Base-by-base conservation (phyloP, 108 stramenopile genomes). In the Schizochytrium sp. region DNA sequence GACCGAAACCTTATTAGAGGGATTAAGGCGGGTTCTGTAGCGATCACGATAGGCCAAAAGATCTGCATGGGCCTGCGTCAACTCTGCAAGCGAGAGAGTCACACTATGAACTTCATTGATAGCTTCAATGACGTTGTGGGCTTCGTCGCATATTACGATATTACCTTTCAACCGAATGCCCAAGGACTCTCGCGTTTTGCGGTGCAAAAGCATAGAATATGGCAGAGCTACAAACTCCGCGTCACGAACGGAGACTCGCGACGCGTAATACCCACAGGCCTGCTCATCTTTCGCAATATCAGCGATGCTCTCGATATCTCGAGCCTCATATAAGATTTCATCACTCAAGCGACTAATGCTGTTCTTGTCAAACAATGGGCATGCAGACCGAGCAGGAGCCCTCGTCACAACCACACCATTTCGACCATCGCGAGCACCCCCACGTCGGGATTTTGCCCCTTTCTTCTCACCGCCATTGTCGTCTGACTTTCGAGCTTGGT, bases 111-210 rank as follows among this genome's bases (percentile, higher is more conserved):
- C 87, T 12, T 76, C 56, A 61, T 88, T 94, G 56, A 97, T 72
- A 28, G 97, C 95, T 88, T 97, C 97, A 10, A 97, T 96, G 42
- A 99, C 53, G 91, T 99, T 99, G 90, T 99, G 99, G 4, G 98
- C 99, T 91, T 99, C 99, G 89, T 99, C 99, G 56, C 98, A 89
- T 19, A 99, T 90, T 7, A 99, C 95, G 10, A 99, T 91, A 10
- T 92, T 93, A 72, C 95, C 93, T 42, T 92, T 83, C 46, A 99
- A 88, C 28, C 91, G 89, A 10, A 99, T 87, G 40, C 96, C 96
- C 50, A 99, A 87, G 13, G 98, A 92, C 17, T 91, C 87, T 46
- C 97, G 94, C 5, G 95, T 91, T 64, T 90, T 88, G 4, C 64
- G 57, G 7, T 94, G 95, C 12, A 98, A 90, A 3, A 99, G 94